Base-by-base conservation (phyloP, 2,329 filamentous ascomycete species). In the Alternaria ethzedia region DNA sequence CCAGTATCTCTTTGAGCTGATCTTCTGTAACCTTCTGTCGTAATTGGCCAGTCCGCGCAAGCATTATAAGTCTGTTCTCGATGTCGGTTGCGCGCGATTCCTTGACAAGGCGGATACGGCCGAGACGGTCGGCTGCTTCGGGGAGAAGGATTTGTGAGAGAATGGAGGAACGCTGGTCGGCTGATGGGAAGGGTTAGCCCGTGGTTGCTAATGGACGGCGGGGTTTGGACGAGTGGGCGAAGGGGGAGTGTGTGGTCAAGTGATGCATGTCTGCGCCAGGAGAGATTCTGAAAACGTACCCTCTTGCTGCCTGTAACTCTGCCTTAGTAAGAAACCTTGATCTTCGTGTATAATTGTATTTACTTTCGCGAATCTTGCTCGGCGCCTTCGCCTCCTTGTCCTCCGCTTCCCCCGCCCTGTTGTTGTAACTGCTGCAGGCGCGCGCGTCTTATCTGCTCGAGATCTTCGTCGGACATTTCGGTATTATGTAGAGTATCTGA, bases 21-120 rank as follows among this genome's bases (percentile, higher is more conserved):
- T 90, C 89, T 82, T 99, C 96, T 1, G 91, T 95, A 50, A 99
- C 93, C 80, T 97, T 96, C 66, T 88, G 84, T 58, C 93, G 86
- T 73, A 99, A 85, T 84, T 98, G 96, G 23, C 95, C 94, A 23
- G 90, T 88, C 75, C 94, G 89, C 62, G 96, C 95, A 61, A 99
- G 88, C 89, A 91, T 94, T 80, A 99, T 94, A 60, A 99, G 87
- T 54, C 95, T 84, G 85, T 96, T 94, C 84, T 99, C 96, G 61
- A 99, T 89, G 75, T 97, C 94, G 65, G 87, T 88, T 36, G 96
- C 96, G 75, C 96, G 92, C 72, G 91, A 90, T 79, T 94, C 93
- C 83, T 98, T 98, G 77, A 99, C 96, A 64, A 99, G 89, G 32
- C 95, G 91, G 83, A 99, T 98, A 70, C 96, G 93, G 61, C 93